Evolutionary conservation across 352 stramenopile genomes (phyloP), one percentile per base, ranked within the genome.

Genomic region (Globisporangium spiculum): DNA sequence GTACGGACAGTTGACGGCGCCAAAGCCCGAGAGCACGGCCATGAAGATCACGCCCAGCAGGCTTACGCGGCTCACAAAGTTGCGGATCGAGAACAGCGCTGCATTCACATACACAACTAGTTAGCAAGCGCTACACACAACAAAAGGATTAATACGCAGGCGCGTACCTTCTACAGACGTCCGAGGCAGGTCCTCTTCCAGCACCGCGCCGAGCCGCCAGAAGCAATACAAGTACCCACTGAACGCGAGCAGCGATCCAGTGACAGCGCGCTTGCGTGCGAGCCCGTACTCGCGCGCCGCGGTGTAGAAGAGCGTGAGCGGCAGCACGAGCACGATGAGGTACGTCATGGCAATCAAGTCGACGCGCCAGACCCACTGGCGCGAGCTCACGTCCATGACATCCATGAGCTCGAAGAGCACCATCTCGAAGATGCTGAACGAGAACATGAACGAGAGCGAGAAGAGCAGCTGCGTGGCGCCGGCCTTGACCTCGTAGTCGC

Each of bases 1-100:
- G 74, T 95, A 95, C 46, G 87, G 87, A 63, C 81, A 92, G 70
- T 95, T 92, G 32, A 95, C 85, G 8, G 87, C 87, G 53, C 87
- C 87, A 67, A 95, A 95, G 0, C 87, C 87, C 0, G 87, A 95
- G 50, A 95, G 75, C 14, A 93, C 50, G 18, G 87, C 87, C 85
- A 95, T 93, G 57, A 95, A 89, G 55, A 93, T 75, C 26, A 95
- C 87, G 7, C 87, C 87, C 36, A 95, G 67, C 20, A 95, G 67
- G 75, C 84, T 91, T 65, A 93, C 85, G 50, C 87, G 82, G 66
- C 87, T 95, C 60, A 95, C 86, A 69, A 93, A 90, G 57, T 90
- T 89, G 20, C 79, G 77, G 57, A 95, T 90, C 32, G 87, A 92
- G 44, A 95, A 91, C 14, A 93, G 62, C 34, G 78, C 83, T 84